Evolutionary conservation across 495 filamentous ascomycete genomes (phyloP), one percentile per base, ranked within the genome.

Genomic region (Penicillium soppii): DNA sequence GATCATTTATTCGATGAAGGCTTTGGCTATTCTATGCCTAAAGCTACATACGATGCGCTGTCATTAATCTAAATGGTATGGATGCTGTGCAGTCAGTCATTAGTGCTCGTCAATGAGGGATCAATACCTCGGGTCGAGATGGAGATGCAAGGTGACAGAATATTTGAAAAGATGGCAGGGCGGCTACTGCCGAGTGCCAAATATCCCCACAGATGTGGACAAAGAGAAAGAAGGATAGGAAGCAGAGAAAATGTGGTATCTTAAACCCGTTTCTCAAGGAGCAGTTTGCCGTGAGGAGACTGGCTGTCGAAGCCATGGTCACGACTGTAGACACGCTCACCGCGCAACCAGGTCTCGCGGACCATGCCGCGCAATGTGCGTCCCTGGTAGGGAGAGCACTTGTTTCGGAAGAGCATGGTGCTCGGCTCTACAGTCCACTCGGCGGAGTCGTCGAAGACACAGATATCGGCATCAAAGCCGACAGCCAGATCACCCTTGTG

Each of bases 351-450:
- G 7, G 94, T 97, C 77, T 96, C 91, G 44, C 74, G 79, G 12
- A 97, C 92, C 54, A 89, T 80, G 0, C 94, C 94, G 48, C 75
- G 80, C 63, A 98, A 82, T 5, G 67, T 80, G 57, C 84, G 86
- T 20, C 91, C 90, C 69, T 97, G 88, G 75, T 96, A 98, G 2
- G 94, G 94, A 20, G 83, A 89, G 73, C 90, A 89, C 68, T 95
- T 95, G 67, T 98, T 97, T 58, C 91, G 83, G 81, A 95, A 98
- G 33, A 94, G 79, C 92, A 98, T 96, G 25, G 75, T 75, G 60
- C 69, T 74, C 10, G 66, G 65, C 59, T 78, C 74, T 47, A 96
- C 82, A 32, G 82, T 79, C 80, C 91, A 98, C 58, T 80, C 79
- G 23, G 82, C 86, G 38, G 82, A 73, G 40, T 92, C 89, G 60